Conservation (phyloP, 2,329 filamentous ascomycete species). For the Myriosclerotinia scirpicola region DNA sequence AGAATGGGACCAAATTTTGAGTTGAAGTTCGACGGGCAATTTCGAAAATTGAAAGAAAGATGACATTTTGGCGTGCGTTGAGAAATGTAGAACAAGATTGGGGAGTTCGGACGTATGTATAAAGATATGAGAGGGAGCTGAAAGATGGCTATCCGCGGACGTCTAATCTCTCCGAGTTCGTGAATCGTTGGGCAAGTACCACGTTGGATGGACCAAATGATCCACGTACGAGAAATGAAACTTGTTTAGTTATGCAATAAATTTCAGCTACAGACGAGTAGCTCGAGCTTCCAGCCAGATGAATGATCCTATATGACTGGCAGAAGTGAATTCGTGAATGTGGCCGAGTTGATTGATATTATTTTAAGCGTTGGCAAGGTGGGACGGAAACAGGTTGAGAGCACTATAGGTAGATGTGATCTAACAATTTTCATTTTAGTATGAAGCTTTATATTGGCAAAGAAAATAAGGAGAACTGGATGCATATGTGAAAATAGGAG, state of each 20-base stretch:
- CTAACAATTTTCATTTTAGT: neutral
- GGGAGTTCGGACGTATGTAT: neutral
- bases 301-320: neutral
- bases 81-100: neutral
- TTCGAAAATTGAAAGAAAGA: constrained; percentile 8
- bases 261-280: neutral
- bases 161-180: constrained; percentile 5
- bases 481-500: neutral
- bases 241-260: neutral
- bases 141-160: neutral
- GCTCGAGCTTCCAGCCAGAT: neutral
- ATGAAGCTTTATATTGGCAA: neutral
- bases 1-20: constrained; percentile 10
- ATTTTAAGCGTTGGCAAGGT: neutral
- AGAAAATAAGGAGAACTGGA: neutral
- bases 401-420: neutral
- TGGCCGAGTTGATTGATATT: neutral
- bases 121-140: neutral
- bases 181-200: neutral
- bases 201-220: neutral
- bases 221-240: neutral
- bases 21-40: constrained; percentile 16
- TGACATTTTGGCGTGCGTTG: neutral
- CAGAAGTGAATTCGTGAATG: neutral
- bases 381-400: constrained; percentile 5